Evolutionary conservation across 2,329 filamentous ascomycete species (phyloP).

Genomic region (Exophiala xenobiotica): DNA sequence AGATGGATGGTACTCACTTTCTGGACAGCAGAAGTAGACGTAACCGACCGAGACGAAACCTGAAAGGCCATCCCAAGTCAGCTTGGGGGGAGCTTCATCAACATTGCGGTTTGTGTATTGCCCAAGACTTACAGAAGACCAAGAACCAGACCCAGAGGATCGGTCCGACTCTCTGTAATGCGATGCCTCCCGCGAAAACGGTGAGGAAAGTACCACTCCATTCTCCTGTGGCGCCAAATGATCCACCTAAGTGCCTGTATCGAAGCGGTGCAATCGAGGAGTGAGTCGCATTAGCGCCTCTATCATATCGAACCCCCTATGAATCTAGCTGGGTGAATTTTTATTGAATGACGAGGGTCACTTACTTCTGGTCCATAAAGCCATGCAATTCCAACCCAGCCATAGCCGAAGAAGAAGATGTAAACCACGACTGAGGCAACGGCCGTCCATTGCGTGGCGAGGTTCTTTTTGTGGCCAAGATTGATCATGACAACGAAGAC

Average conservation of each 20-base stretch:
- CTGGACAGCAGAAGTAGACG: slow-evolving; percentile 61
- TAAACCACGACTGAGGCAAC: slow-evolving; percentile 56
- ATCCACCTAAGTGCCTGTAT: slow-evolving; percentile 68
- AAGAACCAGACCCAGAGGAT: slow-evolving; percentile 50
- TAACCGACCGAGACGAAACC: slow-evolving; percentile 53
- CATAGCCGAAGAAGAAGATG: slow-evolving; percentile 59
- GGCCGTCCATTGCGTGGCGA: slow-evolving; percentile 46
- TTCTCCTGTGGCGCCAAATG: slow-evolving; percentile 69
- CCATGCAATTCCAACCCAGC: slow-evolving; percentile 49
- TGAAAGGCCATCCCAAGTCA: too few relatives aligned
- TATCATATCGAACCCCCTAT: too few relatives aligned
- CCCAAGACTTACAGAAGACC: slow-evolving; percentile 36
- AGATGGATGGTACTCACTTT: slow-evolving; percentile 42
- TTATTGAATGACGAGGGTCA: too few relatives aligned
- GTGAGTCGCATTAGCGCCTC: too few relatives aligned
- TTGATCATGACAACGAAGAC: slow-evolving; percentile 61
- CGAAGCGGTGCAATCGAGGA: slow-evolving; percentile 69
- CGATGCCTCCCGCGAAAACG: slow-evolving; percentile 60
- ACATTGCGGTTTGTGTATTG: too few relatives aligned
- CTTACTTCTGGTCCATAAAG: slow-evolving; percentile 50
- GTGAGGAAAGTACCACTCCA: slow-evolving; percentile 77
- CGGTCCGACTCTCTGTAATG: slow-evolving; percentile 31
- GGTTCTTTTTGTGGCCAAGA: slow-evolving; percentile 54
- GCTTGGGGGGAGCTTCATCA: too few relatives aligned
- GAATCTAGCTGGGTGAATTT: too few relatives aligned